Percentiles rank a stretch among this genome's conserved stretches.
phyloP scores from a whole-genome alignment of 148 eudicot genomes.

The Cornus controversa region DNA sequence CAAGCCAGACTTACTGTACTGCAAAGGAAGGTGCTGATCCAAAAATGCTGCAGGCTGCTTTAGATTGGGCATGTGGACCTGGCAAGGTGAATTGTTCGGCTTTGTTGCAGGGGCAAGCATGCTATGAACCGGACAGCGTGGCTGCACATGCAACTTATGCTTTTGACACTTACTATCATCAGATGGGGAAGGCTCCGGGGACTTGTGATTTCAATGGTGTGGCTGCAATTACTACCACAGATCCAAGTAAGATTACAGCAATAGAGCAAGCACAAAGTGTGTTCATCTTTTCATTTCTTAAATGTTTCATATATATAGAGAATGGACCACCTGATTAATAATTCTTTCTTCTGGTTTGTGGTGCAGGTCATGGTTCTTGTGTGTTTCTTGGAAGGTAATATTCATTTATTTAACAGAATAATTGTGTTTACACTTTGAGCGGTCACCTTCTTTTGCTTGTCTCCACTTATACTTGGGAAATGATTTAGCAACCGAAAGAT shows the following conservation, averaged over 20 bases:
- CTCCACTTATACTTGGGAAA: too few species aligned
- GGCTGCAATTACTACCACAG: conserved; percentile 70
- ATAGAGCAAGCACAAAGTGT: neutral
- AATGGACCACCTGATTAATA: neutral
- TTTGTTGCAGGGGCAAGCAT: conserved; percentile 64
- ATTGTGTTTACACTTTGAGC: too few species aligned
- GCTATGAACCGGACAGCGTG: conserved; percentile 79
- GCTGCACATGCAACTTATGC: conserved; percentile 75
- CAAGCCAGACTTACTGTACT: conserved; percentile 63
- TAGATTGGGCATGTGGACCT: conserved; percentile 97
- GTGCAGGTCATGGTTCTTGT: conserved; percentile 71
- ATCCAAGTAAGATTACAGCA: conserved; percentile 62
- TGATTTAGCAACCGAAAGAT: too few species aligned
- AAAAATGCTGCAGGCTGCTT: conserved; percentile 86
- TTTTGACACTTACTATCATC: conserved; percentile 62
- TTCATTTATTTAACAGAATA: neutral
- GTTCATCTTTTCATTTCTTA: neutral
- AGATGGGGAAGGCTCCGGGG: conserved; percentile 54
- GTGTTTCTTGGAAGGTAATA: conserved; percentile 43
- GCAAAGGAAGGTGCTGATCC: conserved; percentile 66
- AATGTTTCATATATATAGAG: neutral
- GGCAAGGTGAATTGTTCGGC: conserved; percentile 79
- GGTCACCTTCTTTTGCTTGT: too few species aligned
- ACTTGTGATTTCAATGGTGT: conserved; percentile 86
- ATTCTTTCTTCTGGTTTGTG: neutral